Conservation (phyloP, 2,329 filamentous ascomycete genomes). For the Pestalotiopsis fici region DNA sequence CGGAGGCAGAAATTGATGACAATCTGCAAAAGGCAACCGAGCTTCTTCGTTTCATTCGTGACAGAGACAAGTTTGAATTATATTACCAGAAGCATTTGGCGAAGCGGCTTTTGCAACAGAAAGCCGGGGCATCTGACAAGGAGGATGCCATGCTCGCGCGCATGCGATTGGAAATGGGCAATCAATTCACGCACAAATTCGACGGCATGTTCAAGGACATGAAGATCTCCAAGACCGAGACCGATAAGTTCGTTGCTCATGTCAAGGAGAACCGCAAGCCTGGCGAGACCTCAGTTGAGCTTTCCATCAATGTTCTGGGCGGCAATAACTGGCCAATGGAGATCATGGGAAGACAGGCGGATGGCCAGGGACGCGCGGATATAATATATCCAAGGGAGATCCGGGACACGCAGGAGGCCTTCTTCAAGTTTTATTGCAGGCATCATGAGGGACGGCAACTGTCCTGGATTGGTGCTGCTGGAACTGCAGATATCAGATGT, state of each 20-base stretch:
- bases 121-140: constrained; percentile 86
- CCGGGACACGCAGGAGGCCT: constrained; percentile 75
- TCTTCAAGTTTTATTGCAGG: constrained; percentile 84
- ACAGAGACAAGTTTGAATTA: constrained; percentile 92
- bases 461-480: constrained; percentile 74
- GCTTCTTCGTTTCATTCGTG: constrained; percentile 82
- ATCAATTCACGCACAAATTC: constrained; percentile 88
- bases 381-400: constrained; percentile 79
- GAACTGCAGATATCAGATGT: constrained; percentile 84
- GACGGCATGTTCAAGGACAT: constrained; percentile 99
- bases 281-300: constrained; percentile 67
- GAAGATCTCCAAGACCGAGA: constrained; percentile 82
- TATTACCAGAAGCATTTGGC: constrained; percentile 99
- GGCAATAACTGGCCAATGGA: constrained; percentile 96
- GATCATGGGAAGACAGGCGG: constrained; percentile 67
- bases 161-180: constrained; percentile 96
- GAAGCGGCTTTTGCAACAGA: constrained; percentile 81
- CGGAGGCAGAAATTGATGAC: constrained; percentile 80
- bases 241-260: constrained; percentile 73
- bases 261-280: constrained; percentile 53
- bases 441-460: constrained; percentile 87
- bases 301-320: constrained; percentile 83
- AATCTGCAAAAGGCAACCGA: constrained; percentile 89
- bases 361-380: constrained; percentile 41
- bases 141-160: constrained; percentile 95